Percentiles rank a stretch among this genome's conserved stretches.
Conservation (phyloP, 1,139 yeast species). For the Geotrichum phurueaensis region DNA sequence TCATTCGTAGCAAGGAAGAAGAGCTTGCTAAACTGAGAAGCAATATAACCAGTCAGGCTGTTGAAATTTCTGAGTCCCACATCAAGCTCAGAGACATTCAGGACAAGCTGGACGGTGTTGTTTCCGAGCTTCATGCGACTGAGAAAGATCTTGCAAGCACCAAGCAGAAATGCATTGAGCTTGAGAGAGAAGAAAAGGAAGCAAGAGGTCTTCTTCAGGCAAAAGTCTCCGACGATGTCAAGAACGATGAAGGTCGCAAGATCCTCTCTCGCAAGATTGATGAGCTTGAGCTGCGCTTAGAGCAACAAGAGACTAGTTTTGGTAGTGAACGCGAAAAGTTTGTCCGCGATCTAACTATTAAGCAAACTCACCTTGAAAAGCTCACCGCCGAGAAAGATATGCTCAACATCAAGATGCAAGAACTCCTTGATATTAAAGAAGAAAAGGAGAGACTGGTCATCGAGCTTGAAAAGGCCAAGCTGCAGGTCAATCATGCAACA, state of each 20-base stretch:
- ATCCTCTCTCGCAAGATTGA: conserved; percentile 25
- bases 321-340: conserved; percentile 23
- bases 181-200: conserved; percentile 30
- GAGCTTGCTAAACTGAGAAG: conserved; percentile 33
- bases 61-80: conserved; percentile 17
- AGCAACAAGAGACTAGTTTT: conserved; percentile 28
- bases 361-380: conserved; percentile 24
- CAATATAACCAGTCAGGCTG: conserved; percentile 27
- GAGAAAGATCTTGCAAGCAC: conserved; percentile 28
- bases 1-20: conserved; percentile 37
- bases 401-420: conserved; percentile 19
- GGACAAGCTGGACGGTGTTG: conserved; percentile 21
- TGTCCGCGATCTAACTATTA: conserved; percentile 27
- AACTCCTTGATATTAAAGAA: conserved; percentile 20
- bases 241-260: conserved; percentile 24
- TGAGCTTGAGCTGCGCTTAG: conserved; percentile 24
- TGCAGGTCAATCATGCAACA: conserved; percentile 22
- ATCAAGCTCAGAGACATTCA: conserved; percentile 20
- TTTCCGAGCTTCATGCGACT: conserved; percentile 20
- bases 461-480: conserved; percentile 25
- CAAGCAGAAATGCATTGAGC: conserved; percentile 26
- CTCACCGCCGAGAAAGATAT: conserved; percentile 23
- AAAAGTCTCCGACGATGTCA: conserved; percentile 23
- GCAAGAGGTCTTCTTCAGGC: conserved; percentile 30
- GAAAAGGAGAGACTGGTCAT: conserved; percentile 23